phyloP scores from a whole-genome alignment of 805 yeast species.

The Candida ulmi region DNA sequence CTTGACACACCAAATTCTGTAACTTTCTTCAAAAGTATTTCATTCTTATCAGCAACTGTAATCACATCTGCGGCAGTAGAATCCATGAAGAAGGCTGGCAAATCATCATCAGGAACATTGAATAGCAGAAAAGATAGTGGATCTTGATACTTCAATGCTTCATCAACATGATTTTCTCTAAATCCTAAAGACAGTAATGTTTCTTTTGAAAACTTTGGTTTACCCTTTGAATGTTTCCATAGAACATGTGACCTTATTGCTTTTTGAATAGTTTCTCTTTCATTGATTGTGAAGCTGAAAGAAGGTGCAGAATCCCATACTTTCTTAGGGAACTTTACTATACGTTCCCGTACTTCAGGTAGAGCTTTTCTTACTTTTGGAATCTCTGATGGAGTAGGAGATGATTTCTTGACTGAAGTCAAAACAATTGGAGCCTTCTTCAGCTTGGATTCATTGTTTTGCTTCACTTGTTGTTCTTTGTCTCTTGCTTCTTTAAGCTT shows the following conservation, averaged over 20 bases:
- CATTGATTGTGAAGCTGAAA: conserved; percentile 60
- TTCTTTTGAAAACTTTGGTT: conserved; percentile 10
- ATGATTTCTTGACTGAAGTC: conserved; percentile 21
- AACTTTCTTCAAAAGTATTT: conserved; percentile 49
- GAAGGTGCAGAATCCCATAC: conserved; percentile 69
- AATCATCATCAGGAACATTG: conserved; percentile 91
- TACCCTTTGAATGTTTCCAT: conserved; percentile 35
- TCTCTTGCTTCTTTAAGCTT: conserved; percentile 36
- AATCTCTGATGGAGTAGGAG: conserved; percentile 6
- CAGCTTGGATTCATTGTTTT: conserved; percentile 45
- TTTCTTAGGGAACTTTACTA: conserved; percentile 36
- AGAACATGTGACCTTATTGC: conserved; percentile 51
- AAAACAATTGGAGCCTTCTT: conserved; percentile 42
- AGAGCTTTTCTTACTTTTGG: conserved; percentile 3
- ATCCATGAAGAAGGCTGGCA: conserved; percentile 56
- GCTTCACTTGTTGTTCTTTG: conserved; percentile 41
- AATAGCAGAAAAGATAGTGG: conserved; percentile 53
- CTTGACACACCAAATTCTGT: conserved; percentile 65
- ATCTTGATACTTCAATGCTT: conserved; percentile 56
- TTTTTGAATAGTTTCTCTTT: conserved; percentile 57
- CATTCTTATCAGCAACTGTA: conserved; percentile 43
- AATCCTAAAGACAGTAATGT: conserved; percentile 55
- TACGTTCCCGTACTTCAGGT: conserved; percentile 8
- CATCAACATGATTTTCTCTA: conserved; percentile 60
- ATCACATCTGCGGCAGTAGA: conserved; percentile 50